Evolutionary conservation across 2,329 filamentous ascomycete genomes (phyloP).

Genomic region (Westerdykella ornata): DNA sequence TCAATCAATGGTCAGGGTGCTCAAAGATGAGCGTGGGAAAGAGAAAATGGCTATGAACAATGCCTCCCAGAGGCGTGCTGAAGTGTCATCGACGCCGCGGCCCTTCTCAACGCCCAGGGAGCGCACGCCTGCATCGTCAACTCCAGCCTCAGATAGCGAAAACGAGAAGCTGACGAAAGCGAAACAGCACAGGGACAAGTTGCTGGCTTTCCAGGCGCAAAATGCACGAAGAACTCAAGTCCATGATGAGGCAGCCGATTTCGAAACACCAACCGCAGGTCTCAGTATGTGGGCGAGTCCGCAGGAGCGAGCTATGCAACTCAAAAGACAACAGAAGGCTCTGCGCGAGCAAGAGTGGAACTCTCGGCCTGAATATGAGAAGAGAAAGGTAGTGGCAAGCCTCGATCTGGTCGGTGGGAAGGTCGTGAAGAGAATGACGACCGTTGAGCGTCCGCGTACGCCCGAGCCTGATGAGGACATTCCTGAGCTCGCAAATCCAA

Average conservation of each 20-base stretch:
- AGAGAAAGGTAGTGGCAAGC: constrained; percentile 74
- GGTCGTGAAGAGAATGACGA: constrained; percentile 64
- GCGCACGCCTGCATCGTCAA: constrained; percentile 30
- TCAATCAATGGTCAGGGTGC: constrained; percentile 74
- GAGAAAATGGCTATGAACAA: constrained; percentile 82
- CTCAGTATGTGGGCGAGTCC: constrained; percentile 78
- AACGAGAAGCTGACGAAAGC: constrained; percentile 62
- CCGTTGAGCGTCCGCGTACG: constrained; percentile 51
- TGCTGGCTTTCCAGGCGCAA: constrained; percentile 76
- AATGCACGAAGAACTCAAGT: constrained; percentile 80
- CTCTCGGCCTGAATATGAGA: constrained; percentile 79
- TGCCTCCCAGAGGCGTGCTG: constrained; percentile 58
- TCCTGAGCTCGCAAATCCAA: constrained; percentile 6
- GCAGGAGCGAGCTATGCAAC: constrained; percentile 70
- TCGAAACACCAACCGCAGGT: constrained; percentile 55
- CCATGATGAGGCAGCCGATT: constrained; percentile 75
- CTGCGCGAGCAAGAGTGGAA: constrained; percentile 83
- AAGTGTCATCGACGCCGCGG: constrained; percentile 55
- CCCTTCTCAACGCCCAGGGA: constrained; percentile 48
- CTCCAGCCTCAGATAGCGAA: constrained; percentile 34
- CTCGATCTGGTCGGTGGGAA: constrained; percentile 75
- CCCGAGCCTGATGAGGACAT: constrained; percentile 47
- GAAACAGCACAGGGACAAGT: constrained; percentile 69
- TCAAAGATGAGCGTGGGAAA: constrained; percentile 77
- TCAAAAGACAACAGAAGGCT: constrained; percentile 79